Percentiles rank a stretch among this genome's conserved stretches.
Conservation (phyloP, 75 land plant species). For the Pinus taeda region DNA sequence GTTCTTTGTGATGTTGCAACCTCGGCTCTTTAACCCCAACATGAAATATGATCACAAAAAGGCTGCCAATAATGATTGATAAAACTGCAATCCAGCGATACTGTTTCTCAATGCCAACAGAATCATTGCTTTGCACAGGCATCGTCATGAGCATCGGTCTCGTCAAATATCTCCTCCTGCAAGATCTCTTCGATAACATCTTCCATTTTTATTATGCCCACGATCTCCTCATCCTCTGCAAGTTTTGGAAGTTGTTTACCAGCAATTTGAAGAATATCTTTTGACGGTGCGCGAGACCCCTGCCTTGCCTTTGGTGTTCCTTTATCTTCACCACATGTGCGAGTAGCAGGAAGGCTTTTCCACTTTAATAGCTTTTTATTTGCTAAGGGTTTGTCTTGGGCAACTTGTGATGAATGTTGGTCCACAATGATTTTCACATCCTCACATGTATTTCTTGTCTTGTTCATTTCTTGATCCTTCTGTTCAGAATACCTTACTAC, state of each 20-base stretch:
- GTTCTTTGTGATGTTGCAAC: too few species aligned
- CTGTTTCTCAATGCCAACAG: too few species aligned
- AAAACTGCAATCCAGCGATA: too few species aligned
- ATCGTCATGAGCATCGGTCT: conserved; percentile 28
- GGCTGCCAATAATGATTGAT: too few species aligned
- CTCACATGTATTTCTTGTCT: conserved; percentile 5
- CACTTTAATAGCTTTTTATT: conserved; percentile 25
- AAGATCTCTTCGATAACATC: conserved; percentile 62
- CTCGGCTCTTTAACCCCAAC: too few species aligned
- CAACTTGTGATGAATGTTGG: conserved; percentile 13
- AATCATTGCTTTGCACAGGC: not conserved
- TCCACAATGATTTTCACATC: conserved; percentile 50
- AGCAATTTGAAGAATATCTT: conserved; percentile 63
- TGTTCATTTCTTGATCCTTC: conserved; percentile 11
- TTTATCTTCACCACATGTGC: conserved; percentile 10
- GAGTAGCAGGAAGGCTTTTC: conserved; percentile 45
- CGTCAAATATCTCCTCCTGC: conserved; percentile 45
- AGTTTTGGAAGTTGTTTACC: conserved; percentile 45
- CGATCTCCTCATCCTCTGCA: conserved; percentile 72
- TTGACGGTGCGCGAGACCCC: conserved; percentile 44
- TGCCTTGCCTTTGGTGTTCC: conserved; percentile 38
- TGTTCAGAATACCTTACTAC: conserved; percentile 50
- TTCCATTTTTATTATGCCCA: conserved; percentile 70
- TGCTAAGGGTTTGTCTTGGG: conserved; percentile 24
- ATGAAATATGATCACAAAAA: too few species aligned